Conservation (phyloP, 2,329 filamentous ascomycete genomes). For the Fusarium verrucosum region DNA sequence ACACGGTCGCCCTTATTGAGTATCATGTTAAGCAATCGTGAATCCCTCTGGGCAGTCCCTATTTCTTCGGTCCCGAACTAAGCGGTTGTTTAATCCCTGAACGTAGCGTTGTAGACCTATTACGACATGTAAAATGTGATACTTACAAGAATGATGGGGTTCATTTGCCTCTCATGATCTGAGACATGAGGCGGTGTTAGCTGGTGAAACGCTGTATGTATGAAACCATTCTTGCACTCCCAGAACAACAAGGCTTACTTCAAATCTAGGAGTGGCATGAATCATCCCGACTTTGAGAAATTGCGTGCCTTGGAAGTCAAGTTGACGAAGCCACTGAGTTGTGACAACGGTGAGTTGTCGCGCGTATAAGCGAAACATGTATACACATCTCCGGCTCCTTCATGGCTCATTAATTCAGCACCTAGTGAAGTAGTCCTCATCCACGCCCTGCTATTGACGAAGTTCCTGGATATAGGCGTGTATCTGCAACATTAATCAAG, state of each 20-base stretch:
- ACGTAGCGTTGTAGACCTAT: neutral
- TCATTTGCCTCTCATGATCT: slow-evolving; percentile 3
- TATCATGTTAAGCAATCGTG: neutral
- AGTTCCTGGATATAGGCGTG: neutral
- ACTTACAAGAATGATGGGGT: slow-evolving; percentile 4
- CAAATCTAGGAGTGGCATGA: neutral
- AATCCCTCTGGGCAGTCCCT: neutral
- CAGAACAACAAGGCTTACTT: neutral
- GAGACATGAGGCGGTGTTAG: slow-evolving; percentile 19
- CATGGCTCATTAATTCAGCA: neutral
- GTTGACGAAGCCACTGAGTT: neutral
- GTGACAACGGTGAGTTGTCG: neutral
- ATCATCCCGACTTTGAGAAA: neutral
- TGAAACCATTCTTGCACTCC: neutral
- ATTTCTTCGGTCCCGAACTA: slow-evolving; percentile 9
- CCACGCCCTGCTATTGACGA: neutral
- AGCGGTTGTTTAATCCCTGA: neutral
- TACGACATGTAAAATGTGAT: neutral
- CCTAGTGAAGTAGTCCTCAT: too few relatives aligned
- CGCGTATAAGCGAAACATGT: slow-evolving; percentile 1
- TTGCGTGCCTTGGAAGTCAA: neutral
- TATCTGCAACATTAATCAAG: neutral
- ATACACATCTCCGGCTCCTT: neutral
- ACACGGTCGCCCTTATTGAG: neutral
- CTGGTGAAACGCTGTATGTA: slow-evolving; percentile 18